Conservation (phyloP, 2,329 filamentous ascomycete genomes). For the Paecilomyces sp. region DNA sequence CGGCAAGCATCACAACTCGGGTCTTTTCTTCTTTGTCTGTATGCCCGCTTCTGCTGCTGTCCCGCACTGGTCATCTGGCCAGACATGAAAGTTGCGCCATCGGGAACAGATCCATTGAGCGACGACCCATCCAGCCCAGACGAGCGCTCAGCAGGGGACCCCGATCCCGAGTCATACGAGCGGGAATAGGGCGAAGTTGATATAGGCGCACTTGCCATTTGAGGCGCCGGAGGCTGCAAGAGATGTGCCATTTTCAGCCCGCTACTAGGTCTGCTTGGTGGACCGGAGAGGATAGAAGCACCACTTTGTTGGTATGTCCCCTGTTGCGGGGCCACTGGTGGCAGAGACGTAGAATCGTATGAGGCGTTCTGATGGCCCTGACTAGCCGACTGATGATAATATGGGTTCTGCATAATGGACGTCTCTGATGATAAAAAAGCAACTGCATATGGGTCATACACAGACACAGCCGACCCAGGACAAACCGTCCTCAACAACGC, state of each 20-base stretch:
- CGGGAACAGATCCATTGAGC: conserved; percentile 33
- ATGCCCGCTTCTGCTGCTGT: conserved; percentile 74
- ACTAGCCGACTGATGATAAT: conserved; percentile 20
- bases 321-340: conserved; percentile 26
- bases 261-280: conserved; percentile 31
- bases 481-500: neutral
- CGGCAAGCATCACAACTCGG: conserved; percentile 96
- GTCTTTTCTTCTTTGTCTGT: conserved; percentile 90
- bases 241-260: conserved; percentile 36
- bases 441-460: neutral
- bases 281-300: conserved; percentile 25
- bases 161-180: conserved; percentile 33
- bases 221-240: conserved; percentile 28
- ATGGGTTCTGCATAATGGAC: conserved; percentile 25
- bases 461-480: neutral
- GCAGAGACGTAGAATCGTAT: conserved; percentile 28
- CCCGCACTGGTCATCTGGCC: conserved; percentile 37
- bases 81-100: conserved; percentile 22
- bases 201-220: conserved; percentile 14
- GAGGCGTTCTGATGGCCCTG: conserved; percentile 15
- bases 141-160: conserved; percentile 30
- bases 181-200: conserved; percentile 25
- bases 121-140: conserved; percentile 26
- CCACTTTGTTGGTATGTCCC: conserved; percentile 15
- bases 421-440: neutral